Evolutionary conservation across 345 rosid species (phyloP), one percentile per base, ranked within the genome.

Genomic region (Acer negundo): DNA sequence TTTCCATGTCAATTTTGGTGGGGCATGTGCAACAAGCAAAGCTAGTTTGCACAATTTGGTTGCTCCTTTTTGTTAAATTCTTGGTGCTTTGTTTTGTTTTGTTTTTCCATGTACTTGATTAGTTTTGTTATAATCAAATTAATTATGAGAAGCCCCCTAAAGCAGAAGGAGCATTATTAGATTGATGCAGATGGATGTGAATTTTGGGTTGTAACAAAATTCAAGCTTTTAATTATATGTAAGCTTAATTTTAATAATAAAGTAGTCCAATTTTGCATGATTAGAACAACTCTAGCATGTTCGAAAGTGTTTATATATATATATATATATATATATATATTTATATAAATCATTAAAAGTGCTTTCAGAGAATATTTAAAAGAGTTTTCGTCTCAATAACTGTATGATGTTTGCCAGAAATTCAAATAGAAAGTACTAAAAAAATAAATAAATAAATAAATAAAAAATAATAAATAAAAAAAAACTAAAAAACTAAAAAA

Each of bases 11-110:
- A 82, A 78, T 76, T 83, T 86, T 59, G 82, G 82, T 53, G 83
- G 61, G 6, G 70, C 78, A 22, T 78, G 78, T 80, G 84, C 81
- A 49, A 75, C 89, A 74, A 83, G 79, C 85, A 85, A 83, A 71
- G 80, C 87, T 64, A 69, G 75, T 70, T 62, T 85, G 62, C 88
- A 81, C 62, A 90, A 75, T 88, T 46, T 85, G 64, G 86, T 64
- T 20, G 72, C 82, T 73, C 91, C 95, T 59, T 91, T 84, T 75
- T 82, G 89, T 71, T 90, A 71, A 44, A 46, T 46, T n/a, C 17
- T 62, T n/a, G 42, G 17, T 11, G 23, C 67, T 63, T 28, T 67
- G 23, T 40, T 28, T 35, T 35, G 38, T 35, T 3, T 56, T 46
- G 2, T 10, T 61, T 46, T 20, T 47, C 46, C 13, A n/a, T 59